These are phyloP conservation scores for Globisporangium radiosum DNA, from an alignment of 352 stramenopile species.

Conservation along the genomic window DNA sequence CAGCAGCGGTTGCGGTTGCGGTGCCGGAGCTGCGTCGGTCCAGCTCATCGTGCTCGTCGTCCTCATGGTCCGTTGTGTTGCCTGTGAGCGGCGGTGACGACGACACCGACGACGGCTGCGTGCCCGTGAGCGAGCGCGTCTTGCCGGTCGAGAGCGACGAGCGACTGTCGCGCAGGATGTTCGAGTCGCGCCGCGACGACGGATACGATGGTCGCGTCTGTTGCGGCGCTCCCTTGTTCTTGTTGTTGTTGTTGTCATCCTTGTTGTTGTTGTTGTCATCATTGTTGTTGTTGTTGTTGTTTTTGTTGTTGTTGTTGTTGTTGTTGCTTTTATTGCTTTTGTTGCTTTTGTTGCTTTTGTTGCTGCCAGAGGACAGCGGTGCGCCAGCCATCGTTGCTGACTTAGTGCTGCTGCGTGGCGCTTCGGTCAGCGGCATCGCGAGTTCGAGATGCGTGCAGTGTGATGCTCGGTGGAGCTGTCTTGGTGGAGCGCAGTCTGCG, in stretches of 20 bases:
- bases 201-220: constrained; percentile 7
- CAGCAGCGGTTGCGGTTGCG: background rate
- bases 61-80: constrained; percentile 7
- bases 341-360: background rate
- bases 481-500: no score
- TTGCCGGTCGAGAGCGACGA: constrained; percentile 73
- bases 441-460: background rate
- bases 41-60: constrained; percentile 11
- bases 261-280: background rate
- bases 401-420: background rate
- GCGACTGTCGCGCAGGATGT: constrained; percentile 24
- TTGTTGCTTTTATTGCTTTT: background rate
- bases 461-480: no score
- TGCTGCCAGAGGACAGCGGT: background rate
- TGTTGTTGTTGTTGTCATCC: background rate
- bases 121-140: constrained; percentile 9
- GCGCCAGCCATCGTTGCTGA: background rate
- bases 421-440: background rate
- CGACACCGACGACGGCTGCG: constrained; percentile 13
- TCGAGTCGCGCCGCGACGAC: constrained; percentile 14
- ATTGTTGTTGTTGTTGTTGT: no score
- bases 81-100: constrained; percentile 9
- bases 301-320: background rate
- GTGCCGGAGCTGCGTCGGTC: constrained; percentile 1
- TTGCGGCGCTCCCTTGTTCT: background rate